Evolutionary conservation across 305 asterid species (phyloP).

Genomic region (Striga hermonthica): DNA sequence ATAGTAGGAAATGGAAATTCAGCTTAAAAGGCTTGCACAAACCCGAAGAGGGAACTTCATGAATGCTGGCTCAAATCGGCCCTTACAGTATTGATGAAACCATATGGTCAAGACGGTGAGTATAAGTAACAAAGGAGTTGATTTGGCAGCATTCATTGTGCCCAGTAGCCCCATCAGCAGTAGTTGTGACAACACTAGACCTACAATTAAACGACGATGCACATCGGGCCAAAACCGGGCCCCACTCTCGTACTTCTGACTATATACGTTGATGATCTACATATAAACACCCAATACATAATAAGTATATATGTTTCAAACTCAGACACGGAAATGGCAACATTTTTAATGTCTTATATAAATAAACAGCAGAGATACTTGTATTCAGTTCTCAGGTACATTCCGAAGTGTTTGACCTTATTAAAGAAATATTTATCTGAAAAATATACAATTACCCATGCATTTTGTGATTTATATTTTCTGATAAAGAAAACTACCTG

Average conservation of each 20-base stretch:
- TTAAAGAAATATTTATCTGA: not conserved
- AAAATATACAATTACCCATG: not conserved
- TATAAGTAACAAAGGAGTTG: constrained; percentile 61
- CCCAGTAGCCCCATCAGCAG: constrained; percentile 69
- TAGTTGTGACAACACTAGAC: constrained; percentile 64
- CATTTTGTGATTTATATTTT: no score
- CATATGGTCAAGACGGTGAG: constrained; percentile 72
- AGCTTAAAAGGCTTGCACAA: constrained; percentile 9
- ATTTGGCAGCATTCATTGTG: constrained; percentile 54
- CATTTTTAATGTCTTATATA: not conserved
- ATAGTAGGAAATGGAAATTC: not conserved
- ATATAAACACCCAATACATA: constrained; percentile 32
- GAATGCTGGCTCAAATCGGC: constrained; percentile 72
- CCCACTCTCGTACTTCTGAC: constrained; percentile 80
- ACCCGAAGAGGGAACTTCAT: constrained; percentile 73
- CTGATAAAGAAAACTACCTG: not conserved
- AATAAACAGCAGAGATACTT: constrained; percentile 6
- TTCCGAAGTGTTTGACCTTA: not conserved
- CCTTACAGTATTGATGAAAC: constrained; percentile 70
- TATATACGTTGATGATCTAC: constrained; percentile 89
- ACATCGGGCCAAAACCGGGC: constrained; percentile 89
- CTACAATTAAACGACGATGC: constrained; percentile 66
- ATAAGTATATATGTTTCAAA: constrained; percentile 9
- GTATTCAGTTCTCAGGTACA: not conserved
- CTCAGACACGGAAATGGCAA: not conserved